These are phyloP conservation scores for Stachybotrys echinatus DNA, from an alignment of 2,329 filamentous ascomycete species.

Conservation along the genomic window DNA sequence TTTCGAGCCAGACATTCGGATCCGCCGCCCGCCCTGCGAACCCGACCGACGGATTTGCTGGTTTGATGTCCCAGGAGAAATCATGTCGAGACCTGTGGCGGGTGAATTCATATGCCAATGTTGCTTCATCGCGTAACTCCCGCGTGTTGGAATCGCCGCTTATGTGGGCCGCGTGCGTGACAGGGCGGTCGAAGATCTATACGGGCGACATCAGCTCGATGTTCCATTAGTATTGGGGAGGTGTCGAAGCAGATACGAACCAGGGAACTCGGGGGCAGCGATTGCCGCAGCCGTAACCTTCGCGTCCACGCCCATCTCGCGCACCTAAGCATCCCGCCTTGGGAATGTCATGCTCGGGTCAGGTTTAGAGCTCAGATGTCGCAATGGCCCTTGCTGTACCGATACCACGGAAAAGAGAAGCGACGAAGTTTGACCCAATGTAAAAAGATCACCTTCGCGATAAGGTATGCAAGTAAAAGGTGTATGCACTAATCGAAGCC, in stretches of 20 bases:
- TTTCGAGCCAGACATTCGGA: not conserved
- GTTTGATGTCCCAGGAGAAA: no score
- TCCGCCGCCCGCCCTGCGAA: no score
- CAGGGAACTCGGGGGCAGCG: not conserved
- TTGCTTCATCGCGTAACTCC: no score
- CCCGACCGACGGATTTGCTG: no score
- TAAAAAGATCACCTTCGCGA: no score
- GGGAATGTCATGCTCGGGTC: not conserved
- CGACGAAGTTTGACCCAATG: no score
- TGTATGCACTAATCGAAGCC: no score
- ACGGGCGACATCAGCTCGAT: not conserved
- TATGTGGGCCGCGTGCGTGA: not conserved
- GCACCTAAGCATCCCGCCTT: slow-evolving; percentile 29
- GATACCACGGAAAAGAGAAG: no score
- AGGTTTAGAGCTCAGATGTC: not conserved
- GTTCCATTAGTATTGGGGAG: not conserved
- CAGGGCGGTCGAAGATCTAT: not conserved
- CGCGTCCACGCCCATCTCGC: slow-evolving; percentile 23
- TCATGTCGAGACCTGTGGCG: no score
- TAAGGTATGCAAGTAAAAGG: no score
- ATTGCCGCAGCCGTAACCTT: slow-evolving; percentile 18
- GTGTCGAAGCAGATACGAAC: not conserved
- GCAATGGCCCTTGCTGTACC: not conserved
- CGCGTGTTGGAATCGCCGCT: not conserved
- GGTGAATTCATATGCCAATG: no score